These are phyloP conservation scores for Leptographium radiaticola DNA, from an alignment of 2,329 filamentous ascomycete species.

Conservation along the genomic window DNA sequence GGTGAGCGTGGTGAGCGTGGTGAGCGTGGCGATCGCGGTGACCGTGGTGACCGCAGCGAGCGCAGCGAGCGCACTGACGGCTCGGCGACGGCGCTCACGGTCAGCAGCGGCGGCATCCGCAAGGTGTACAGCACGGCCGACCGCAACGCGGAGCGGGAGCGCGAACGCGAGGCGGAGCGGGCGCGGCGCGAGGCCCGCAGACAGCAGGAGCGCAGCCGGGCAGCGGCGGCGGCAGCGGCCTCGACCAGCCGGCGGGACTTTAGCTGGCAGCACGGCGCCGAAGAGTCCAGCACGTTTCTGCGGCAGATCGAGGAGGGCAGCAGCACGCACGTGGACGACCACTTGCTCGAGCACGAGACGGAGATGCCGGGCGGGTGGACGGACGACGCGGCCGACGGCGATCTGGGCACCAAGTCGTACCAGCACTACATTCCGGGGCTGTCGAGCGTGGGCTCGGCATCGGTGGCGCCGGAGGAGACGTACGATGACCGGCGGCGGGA, in stretches of 20 bases:
- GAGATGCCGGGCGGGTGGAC: conserved; percentile 23
- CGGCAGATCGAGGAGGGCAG: conserved; percentile 19
- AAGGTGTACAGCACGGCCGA: conserved; percentile 50
- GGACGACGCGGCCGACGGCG: conserved; percentile 22
- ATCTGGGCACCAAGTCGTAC: conserved; percentile 45
- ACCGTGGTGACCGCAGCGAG: too few relatives aligned
- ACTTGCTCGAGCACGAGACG: conserved; percentile 11
- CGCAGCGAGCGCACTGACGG: too few relatives aligned
- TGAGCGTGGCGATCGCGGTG: too few relatives aligned
- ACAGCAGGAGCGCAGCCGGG: conserved; percentile 36
- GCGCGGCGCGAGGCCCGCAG: conserved; percentile 42
- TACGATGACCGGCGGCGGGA: conserved; percentile 29
- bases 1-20: too few relatives aligned
- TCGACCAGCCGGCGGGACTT: conserved; percentile 30
- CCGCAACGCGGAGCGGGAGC: conserved; percentile 36
- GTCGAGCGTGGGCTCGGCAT: conserved; percentile 20
- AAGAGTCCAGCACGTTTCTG: conserved; percentile 12
- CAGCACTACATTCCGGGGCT: conserved; percentile 41
- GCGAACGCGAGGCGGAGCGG: conserved; percentile 41
- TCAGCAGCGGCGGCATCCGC: conserved; percentile 31
- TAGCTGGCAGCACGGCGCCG: conserved; percentile 36
- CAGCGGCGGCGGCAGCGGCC: background rate
- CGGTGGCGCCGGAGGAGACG: conserved; percentile 18
- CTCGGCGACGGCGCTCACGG: too few relatives aligned
- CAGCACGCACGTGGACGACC: conserved; percentile 16